These are phyloP conservation scores for Penicillium silybi DNA, from an alignment of 495 filamentous ascomycete genomes.

Conservation along the genomic window DNA sequence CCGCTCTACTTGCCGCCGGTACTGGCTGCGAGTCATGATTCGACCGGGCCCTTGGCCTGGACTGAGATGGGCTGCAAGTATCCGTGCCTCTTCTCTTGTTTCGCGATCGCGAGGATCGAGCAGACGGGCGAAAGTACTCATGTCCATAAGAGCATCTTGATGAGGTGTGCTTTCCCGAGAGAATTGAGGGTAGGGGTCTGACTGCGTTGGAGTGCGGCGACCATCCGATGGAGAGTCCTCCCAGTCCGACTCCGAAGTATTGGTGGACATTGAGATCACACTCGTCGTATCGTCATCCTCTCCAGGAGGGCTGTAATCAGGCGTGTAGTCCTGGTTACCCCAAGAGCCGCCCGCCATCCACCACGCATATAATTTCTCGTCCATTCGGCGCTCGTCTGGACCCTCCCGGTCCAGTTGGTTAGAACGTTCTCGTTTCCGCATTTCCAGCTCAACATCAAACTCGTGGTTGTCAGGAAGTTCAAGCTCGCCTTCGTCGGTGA, in stretches of 20 bases:
- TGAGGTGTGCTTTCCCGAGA: conserved; percentile 57
- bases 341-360: conserved; percentile 78
- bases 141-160: conserved; percentile 60
- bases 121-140: conserved; percentile 69
- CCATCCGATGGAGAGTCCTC: conserved; percentile 53
- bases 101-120: conserved; percentile 76
- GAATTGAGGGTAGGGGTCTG: conserved; percentile 36
- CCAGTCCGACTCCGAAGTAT: conserved; percentile 52
- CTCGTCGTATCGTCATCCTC: conserved; percentile 73
- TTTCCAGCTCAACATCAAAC: conserved; percentile 75
- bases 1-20: conserved; percentile 58
- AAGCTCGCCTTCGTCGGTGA: conserved; percentile 53
- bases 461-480: conserved; percentile 53
- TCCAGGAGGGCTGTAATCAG: conserved; percentile 56
- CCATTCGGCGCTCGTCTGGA: conserved; percentile 61
- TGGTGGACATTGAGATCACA: conserved; percentile 61
- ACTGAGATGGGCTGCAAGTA: conserved; percentile 76
- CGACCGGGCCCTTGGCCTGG: conserved; percentile 37
- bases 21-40: conserved; percentile 78
- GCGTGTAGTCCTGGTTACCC: conserved; percentile 73
- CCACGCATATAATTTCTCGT: conserved; percentile 71
- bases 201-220: conserved; percentile 72
- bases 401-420: conserved; percentile 27
- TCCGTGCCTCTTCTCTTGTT: conserved; percentile 72
- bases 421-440: conserved; percentile 53